Evolutionary conservation across 805 yeast genomes (phyloP).

Genomic region (Blastobotrys terrestris): DNA sequence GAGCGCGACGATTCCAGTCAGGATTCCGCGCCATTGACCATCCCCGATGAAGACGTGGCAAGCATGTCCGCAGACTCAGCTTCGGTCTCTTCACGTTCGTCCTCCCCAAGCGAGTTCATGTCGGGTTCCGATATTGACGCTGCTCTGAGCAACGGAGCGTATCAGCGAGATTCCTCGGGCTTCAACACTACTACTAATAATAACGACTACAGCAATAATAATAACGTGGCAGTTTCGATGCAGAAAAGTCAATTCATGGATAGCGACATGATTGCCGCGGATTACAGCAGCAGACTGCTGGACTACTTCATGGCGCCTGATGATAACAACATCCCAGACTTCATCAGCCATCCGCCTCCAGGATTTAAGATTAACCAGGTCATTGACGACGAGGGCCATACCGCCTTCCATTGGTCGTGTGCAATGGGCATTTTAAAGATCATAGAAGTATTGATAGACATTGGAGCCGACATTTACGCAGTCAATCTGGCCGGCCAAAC

Average conservation of each 20-base stretch:
- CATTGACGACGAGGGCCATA: conserved; percentile 91
- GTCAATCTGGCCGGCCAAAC: conserved; percentile 73
- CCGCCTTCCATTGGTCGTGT: conserved; percentile 96
- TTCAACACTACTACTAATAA: conserved; percentile 3
- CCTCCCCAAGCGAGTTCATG: conserved; percentile 50
- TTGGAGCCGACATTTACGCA: conserved; percentile 64
- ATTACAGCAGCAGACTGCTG: conserved; percentile 35
- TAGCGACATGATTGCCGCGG: conserved; percentile 14
- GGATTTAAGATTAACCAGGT: conserved; percentile 69
- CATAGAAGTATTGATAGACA: conserved; percentile 64
- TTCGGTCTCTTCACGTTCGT: conserved; percentile 25
- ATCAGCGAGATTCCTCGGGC: conserved; percentile 1
- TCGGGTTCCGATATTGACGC: conserved; percentile 47
- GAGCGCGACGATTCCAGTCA: conserved; percentile 3
- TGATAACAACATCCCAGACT: conserved; percentile 55
- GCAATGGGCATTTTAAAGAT: conserved; percentile 83
- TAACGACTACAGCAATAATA: conserved; percentile 5
- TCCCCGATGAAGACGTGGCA: conserved; percentile 15
- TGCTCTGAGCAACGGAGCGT: conserved; percentile 28
- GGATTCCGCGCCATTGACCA: not conserved
- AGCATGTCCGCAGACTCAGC: conserved; percentile 23
- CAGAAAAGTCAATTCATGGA: conserved; percentile 7
- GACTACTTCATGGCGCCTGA: conserved; percentile 54
- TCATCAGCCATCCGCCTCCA: conserved; percentile 55
- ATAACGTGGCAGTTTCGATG: conserved; percentile 1